Evolutionary conservation across 768 basidiomycete genomes (phyloP), one percentile per base, ranked within the genome.

Genomic region (Lactifluus pinguis): DNA sequence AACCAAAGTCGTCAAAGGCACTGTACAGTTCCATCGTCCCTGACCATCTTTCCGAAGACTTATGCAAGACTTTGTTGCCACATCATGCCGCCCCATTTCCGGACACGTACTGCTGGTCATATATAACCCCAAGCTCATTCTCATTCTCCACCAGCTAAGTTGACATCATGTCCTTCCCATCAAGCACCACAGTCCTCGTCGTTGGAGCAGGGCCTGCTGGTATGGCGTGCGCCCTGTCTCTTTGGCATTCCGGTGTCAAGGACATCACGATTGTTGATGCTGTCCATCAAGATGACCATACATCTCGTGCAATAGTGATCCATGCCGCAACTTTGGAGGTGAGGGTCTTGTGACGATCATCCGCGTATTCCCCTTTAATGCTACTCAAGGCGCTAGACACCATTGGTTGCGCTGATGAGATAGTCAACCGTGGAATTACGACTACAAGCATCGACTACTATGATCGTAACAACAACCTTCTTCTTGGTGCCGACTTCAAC

Each of bases 321-420:
- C 81, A 83, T 63, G 77, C 82, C 38, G 76, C 79, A 36, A 82
- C 82, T 10, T 70, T 83, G 15, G 82, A 82, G 71, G 80, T 78
- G 62, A 49, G 69, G 45, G 45, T 19, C 19, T 57, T 30, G 10
- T 50, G n/a, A 41, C 8, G 34, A 48, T 38, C 6, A 45, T 47
- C 15, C 1, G 59, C 19, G 6, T 25, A 13, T 39, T 59, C 9
- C 70, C 76, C 29, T 66, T 70, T 49, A 14, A 80, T 73, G 68
- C 74, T 76, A 8, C 64, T 19, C 62, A 39, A 83, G 82, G 76
- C 76, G 0, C 68, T 83, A 9, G 75, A 82, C 38, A 71, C 69
- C 19, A 71, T 82, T n/a, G 73, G 70, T 15, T 76, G 76, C 41
- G 76, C 75, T 2, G 73, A 78, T 3, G 50, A 66, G 0, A 66